Evolutionary conservation across 176 grass and related monocot genomes (phyloP), one percentile per base, ranked within the genome.

Genomic region (Chloris gayana): DNA sequence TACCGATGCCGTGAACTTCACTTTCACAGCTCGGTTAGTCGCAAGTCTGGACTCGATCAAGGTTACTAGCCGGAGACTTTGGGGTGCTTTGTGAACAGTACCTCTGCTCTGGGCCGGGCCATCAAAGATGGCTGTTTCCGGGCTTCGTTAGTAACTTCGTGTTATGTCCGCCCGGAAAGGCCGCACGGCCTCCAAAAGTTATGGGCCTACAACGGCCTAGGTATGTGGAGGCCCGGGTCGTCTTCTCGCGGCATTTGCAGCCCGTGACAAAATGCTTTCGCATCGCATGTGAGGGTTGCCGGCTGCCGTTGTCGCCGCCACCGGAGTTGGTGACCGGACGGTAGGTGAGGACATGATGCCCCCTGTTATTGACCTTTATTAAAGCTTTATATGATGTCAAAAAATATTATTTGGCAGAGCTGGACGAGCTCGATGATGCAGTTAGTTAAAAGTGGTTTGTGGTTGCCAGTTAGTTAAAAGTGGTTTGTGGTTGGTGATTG

Each of bases 281-380:
- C 5, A 33, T 51, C 27, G 44, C 70, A 73, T 21, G 49, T 56
- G 49, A 14, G 4, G 19, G 11, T 50, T 42, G 41, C 41, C 41
- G 41, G 41, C 41, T 10, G 31, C 31, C 71, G 50, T 56, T 25
- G 50, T 38, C 50, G 50, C 50, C 7, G 46, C 46, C 46, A 44
- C 41, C 41, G 41, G 71, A 74, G 71, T 74, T 7, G 49, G 71
- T 74, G 71, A 35, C 30, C 30, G 5, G 26, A 34, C 35, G 65
- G 47, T 33, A 37, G 21, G 33, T 37, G 67, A 74, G 72, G 24
- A 58, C 34, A 21, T 19, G 70, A 73, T 18, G 11, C 41, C 21
- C 35, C 35, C 7, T 9, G 11, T 66, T 22, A 37, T 51, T 51
- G 11, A 50, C 25, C 45, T 73, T 54, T 73, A 34, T 6, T 49